Percentiles rank a stretch among this genome's conserved stretches.
phyloP scores from a whole-genome alignment of 345 rosid species.

The Camelina neglecta region DNA sequence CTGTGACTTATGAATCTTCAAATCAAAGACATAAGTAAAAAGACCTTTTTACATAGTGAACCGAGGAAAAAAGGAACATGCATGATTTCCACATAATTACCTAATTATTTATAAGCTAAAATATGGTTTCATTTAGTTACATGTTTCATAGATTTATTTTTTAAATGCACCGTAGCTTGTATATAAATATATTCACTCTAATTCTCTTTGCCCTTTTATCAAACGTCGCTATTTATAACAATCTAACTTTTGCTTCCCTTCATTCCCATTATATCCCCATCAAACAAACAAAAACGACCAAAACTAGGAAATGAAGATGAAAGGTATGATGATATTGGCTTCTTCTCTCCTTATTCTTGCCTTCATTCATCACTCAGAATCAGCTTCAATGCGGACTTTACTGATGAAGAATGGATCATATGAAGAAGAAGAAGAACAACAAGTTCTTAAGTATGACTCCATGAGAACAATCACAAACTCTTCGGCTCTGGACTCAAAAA shows the following conservation, averaged over 20 bases:
- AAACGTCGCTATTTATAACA: slow-evolving; percentile 43
- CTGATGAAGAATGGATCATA: slow-evolving; percentile 30
- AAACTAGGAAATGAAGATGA: slow-evolving; percentile 37
- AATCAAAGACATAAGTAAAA: slow-evolving; percentile 33
- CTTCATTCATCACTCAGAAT: slow-evolving; percentile 35
- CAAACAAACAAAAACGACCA: slow-evolving; percentile 28
- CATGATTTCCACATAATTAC: slow-evolving; percentile 43
- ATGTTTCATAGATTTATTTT: neutral
- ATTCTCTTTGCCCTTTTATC: slow-evolving; percentile 43
- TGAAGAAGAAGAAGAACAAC: slow-evolving; percentile 29
- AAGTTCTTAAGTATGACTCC: slow-evolving; percentile 13
- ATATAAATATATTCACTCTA: slow-evolving; percentile 28
- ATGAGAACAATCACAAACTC: slow-evolving; percentile 22
- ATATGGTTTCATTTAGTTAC: neutral
- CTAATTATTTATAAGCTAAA: slow-evolving; percentile 23
- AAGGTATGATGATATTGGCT: slow-evolving; percentile 31
- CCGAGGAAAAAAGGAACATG: slow-evolving; percentile 25
- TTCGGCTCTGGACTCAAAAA: slow-evolving; percentile 29
- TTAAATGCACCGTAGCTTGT: slow-evolving; percentile 23
- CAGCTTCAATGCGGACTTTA: slow-evolving; percentile 39
- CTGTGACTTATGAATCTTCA: slow-evolving; percentile 36
- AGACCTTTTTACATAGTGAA: slow-evolving; percentile 2
- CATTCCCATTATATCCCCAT: slow-evolving; percentile 4
- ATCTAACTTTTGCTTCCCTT: slow-evolving; percentile 20
- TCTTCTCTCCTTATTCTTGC: slow-evolving; percentile 36